A percentile compares a stretch with the other conserved stretches of the same genome.
These are phyloP conservation scores for Fusarium tjaetaba DNA, from an alignment of 2,329 filamentous ascomycete species.

Conservation along the genomic window DNA sequence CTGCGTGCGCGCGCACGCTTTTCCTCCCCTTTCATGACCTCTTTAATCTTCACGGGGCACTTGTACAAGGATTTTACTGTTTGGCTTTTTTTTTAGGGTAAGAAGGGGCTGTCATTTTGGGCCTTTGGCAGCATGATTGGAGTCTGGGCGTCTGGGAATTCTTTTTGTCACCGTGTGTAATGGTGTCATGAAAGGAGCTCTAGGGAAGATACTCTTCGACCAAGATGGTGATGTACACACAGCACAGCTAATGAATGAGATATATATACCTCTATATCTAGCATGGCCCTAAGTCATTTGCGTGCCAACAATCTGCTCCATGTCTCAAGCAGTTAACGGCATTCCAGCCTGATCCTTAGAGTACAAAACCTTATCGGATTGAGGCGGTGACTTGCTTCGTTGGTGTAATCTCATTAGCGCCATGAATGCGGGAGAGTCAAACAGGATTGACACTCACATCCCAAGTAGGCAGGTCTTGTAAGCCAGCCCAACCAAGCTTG, in stretches of 20 bases:
- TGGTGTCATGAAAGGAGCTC: constrained; percentile 3
- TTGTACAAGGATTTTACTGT: constrained; percentile 16
- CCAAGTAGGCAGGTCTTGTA: background rate
- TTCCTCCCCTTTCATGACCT: constrained; percentile 15
- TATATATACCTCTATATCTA: constrained; percentile 9
- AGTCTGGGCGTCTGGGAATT: constrained; percentile 33
- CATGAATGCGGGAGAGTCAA: background rate
- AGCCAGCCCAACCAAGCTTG: background rate
- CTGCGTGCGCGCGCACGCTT: background rate
- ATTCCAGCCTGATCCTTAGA: background rate
- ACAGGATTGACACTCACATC: background rate
- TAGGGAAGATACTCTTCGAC: background rate
- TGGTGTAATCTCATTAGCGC: background rate
- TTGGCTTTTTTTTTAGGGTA: constrained; percentile 11
- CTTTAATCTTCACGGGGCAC: constrained; percentile 16
- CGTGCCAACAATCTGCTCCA: background rate
- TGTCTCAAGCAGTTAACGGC: background rate
- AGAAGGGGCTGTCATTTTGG: constrained; percentile 13
- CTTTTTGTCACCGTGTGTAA: constrained; percentile 12
- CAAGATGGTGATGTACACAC: constrained; percentile 11
- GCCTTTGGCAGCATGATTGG: constrained; percentile 20
- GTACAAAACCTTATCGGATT: background rate
- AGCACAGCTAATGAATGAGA: constrained; percentile 19
- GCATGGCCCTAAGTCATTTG: background rate
- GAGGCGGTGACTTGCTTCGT: background rate